Evolutionary conservation across 140 eudicot species (phyloP), one percentile per base, ranked within the genome.

Genomic region (Erigeron philadelphicus): DNA sequence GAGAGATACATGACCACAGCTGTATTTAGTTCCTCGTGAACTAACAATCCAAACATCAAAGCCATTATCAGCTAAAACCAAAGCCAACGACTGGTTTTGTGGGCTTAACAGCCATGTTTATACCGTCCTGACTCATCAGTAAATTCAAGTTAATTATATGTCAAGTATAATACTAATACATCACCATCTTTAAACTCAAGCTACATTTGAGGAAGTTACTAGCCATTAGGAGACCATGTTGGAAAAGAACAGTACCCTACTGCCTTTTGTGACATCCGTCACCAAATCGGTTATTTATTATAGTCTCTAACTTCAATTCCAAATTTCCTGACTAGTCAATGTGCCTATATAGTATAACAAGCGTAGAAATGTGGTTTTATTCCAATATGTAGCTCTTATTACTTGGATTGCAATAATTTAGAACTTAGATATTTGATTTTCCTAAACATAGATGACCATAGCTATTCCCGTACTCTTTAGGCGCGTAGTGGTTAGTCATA

Each of bases 201-300:
- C 38, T 31, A 31, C 38, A 76, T 62, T 16, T 41, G 18, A 63
- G 31, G 18, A 1, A 0, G 8, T 48, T 10, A 38, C 67, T 72
- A 21, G 84, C 98, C 90, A 86, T 82, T n/a, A 88, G 44, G 31
- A 89, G 84, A 41, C 98, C 98, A 79, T 88, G 96, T 64, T 92
- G 98, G 61, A 92, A 78, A 56, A 88, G 88, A 56, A 92, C 93
- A 0, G 98, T 13, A 73, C 75, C 57, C 76, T 79, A 43, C 25
- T 74, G 15, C 79, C 78, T 35, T 62, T 52, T 7, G 11, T 57
- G 35, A 77, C 80, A 58, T 86, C 86, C 4, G 80, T 21, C 25
- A 21, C 25, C 25, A 21, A 21, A 21, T 21, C 25, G 25, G 25
- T 21, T 0, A 0, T 21, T 21, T 21, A 21, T 21, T 21, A 21